A percentile compares a stretch with the other conserved stretches of the same genome.
These are phyloP conservation scores for Umbelopsis sp. DNA, from an alignment of 371 early-diverging fungal species.

Conservation along the genomic window DNA sequence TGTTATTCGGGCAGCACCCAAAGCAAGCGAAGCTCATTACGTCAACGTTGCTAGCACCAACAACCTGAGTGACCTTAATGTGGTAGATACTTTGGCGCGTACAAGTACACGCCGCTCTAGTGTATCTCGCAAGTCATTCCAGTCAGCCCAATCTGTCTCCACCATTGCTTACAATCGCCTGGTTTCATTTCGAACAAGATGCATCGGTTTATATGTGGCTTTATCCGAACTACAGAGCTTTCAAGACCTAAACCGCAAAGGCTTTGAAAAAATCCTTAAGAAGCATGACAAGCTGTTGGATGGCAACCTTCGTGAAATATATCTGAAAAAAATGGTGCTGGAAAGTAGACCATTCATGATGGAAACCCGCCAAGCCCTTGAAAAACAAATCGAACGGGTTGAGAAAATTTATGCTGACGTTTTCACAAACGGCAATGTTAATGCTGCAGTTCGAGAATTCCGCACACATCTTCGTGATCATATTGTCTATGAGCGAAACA, in stretches of 20 bases:
- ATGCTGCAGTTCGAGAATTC: constrained; percentile 59
- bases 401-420: constrained; percentile 70
- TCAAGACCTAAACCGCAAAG: constrained; percentile 89
- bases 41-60: constrained; percentile 21
- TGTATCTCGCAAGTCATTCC: constrained; percentile 25
- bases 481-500: constrained; percentile 77
- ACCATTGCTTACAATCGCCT: constrained; percentile 34
- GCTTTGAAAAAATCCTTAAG: constrained; percentile 96
- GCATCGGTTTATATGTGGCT: constrained; percentile 72
- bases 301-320: constrained; percentile 40
- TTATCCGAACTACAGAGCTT: constrained; percentile 88
- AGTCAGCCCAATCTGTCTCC: constrained; percentile 27
- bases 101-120: constrained; percentile 26
- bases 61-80: neutral
- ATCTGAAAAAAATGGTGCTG: constrained; percentile 65
- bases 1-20: constrained; percentile 20
- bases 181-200: constrained; percentile 35
- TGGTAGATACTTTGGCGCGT: constrained; percentile 21
- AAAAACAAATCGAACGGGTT: constrained; percentile 55
- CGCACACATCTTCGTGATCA: constrained; percentile 67
- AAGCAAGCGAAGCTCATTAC: constrained; percentile 8
- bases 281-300: constrained; percentile 93
- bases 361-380: constrained; percentile 53
- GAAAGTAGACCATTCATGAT: constrained; percentile 61
- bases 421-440: constrained; percentile 56